Evolutionary conservation across 352 stramenopile species (phyloP), one percentile per base, ranked within the genome.

Genomic region (Phytopythium litorale): DNA sequence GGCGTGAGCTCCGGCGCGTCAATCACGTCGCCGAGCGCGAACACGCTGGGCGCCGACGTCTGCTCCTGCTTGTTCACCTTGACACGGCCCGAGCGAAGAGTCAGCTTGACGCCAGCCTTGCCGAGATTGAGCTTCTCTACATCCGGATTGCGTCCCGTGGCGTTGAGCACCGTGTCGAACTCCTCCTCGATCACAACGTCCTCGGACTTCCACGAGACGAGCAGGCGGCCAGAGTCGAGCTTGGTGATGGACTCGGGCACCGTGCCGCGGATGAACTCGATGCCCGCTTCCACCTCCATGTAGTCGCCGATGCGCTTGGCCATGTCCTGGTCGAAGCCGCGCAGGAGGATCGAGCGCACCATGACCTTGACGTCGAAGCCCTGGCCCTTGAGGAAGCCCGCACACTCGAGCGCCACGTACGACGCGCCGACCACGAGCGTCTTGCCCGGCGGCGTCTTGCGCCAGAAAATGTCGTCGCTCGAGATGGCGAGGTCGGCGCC

Each of bases 361-460:
- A 98, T 98, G 55, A 99, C 84, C 58, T 97, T 99, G 19, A 98
- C 94, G 71, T 99, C 94, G 68, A 94, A 98, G 53, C 96, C 96
- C 67, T 99, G 87, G 60, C 94, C 95, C 37, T 91, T 94, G 40
- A 99, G 70, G 69, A 99, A 99, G 33, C 97, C 97, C 33, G 97
- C 97, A 64, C 96, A 99, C 78, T 99, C 97, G 23, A 99, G 87
- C 58, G 92, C 94, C 53, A 99, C 98, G 77, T 99, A 99, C 11
- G 94, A 98, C 6, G 94, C 97, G 37, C 97, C 97, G 18, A 99
- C 87, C 33, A 98, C 96, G 13, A 99, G 79, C 18, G 96, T 99
- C 77, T 98, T 99, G 53, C 97, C 97, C 0, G 97, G 91, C 19
- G 94, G 78, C 13, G 73, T 81, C 80, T 81, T 79, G 60, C 78